Percentiles rank a stretch among this genome's conserved stretches.
These are phyloP conservation scores for Alternaria tenuissima DNA, from an alignment of 2,329 filamentous ascomycete genomes.

Conservation along the genomic window DNA sequence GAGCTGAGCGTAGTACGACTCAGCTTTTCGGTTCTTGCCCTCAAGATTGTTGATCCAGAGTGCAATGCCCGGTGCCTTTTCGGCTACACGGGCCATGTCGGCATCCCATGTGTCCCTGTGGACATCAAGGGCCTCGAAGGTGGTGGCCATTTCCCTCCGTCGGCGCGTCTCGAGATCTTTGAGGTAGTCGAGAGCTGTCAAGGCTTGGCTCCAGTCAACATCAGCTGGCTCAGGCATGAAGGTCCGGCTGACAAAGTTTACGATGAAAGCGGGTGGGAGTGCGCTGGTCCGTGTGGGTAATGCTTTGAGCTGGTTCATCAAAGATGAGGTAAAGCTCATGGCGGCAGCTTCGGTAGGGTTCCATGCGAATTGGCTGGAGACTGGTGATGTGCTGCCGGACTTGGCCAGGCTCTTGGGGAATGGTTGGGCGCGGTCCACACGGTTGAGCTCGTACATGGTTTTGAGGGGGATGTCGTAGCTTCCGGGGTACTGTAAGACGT, in stretches of 20 bases:
- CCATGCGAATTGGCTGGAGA: constrained; percentile 41
- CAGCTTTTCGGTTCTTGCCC: constrained; percentile 50
- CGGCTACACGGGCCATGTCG: constrained; percentile 58
- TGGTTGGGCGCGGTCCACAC: constrained; percentile 59
- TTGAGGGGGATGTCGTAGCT: constrained; percentile 72
- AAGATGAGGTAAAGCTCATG: constrained; percentile 59
- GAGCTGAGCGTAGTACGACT: constrained; percentile 64
- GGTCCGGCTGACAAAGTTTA: constrained; percentile 66
- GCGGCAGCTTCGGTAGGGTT: constrained; percentile 48
- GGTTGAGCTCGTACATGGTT: constrained; percentile 74
- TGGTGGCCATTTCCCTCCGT: constrained; percentile 64
- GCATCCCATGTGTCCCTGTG: constrained; percentile 56
- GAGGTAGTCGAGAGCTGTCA: constrained; percentile 72
- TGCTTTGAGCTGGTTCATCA: constrained; percentile 66
- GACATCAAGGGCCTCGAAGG: constrained; percentile 63
- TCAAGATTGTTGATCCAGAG: constrained; percentile 64
- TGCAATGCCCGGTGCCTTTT: constrained; percentile 63
- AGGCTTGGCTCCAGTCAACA: constrained; percentile 71
- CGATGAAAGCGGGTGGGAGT: constrained; percentile 69
- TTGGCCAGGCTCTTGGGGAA: constrained; percentile 40
- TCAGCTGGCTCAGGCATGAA: constrained; percentile 64
- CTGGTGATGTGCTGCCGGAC: constrained; percentile 49
- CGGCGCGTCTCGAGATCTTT: constrained; percentile 69
- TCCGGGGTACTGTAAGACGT: constrained; percentile 66
- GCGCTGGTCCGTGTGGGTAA: constrained; percentile 68